Evolutionary conservation across 2,329 filamentous ascomycete species (phyloP), one percentile per base, ranked within the genome.

Genomic region (Colletotrichum navitas): DNA sequence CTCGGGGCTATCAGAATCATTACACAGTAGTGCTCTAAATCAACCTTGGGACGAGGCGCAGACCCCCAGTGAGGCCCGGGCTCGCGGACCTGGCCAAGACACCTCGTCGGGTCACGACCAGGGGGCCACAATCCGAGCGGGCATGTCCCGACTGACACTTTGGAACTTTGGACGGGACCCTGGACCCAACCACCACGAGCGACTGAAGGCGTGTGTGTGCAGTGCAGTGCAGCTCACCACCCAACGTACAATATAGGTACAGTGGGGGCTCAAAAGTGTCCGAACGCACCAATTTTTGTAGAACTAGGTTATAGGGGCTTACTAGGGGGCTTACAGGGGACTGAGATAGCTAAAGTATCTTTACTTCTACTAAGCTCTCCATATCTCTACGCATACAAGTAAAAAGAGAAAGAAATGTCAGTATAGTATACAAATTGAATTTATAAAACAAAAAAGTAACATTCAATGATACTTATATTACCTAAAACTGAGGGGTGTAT

Each of bases 131-230:
- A 45, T 29, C 36, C 29, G 49, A 63, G 47, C 68, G 68, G 64
- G 63, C 26, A 34, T 51, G 34, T 58, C 39, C 64, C 51, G 64
- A 71, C 68, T 68, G 36, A 59, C 51, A 71, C 43, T 54, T 54
- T 51, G 45, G 68, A 63, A 71, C 43, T 54, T 54, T 51, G 45
- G 68, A 63, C n/a, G 41, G 56, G 10, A 26, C 45, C 49, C 21
- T 56, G 34, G 24, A 61, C 26, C 36, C 55, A 62, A 62, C 45
- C 56, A 34, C 56, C 34, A 29, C 29, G 29, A 41, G 34, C n/a
- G 55, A 43, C 56, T 34, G 21, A 58, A 43, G 49, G 21, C 39
- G 32, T n/a, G 45, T 47, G 43, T 18, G 43, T n/a, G 43, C 43
- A 45, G 43, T 45, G 45, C 43, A 47, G 43, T 34, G 49, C 68